A percentile compares a stretch with the other conserved stretches of the same genome.
Conservation (phyloP, 78 protist species). For the Planoprotostelium fungivorum region DNA sequence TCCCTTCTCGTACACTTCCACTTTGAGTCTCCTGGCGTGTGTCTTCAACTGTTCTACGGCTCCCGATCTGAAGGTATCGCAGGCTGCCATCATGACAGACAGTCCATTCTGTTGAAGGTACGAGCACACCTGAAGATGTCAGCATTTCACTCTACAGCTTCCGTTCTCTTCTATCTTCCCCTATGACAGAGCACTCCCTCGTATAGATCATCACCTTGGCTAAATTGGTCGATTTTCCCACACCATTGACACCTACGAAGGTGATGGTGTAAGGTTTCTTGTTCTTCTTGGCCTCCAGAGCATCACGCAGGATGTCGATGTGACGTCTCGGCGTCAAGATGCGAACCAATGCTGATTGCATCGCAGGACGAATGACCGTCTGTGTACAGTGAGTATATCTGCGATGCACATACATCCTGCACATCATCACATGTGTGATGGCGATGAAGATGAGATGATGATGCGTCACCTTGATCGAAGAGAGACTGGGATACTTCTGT, state of each 20-base stretch:
- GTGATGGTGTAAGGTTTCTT: conserved; percentile 74
- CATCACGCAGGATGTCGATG: conserved; percentile 78
- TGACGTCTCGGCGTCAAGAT: conserved; percentile 89
- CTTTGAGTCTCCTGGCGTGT: conserved; percentile 75
- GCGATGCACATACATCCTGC: no score
- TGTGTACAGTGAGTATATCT: neutral
- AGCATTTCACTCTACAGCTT: neutral
- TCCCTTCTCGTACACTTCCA: conserved; percentile 79
- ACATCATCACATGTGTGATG: no score
- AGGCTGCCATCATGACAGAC: conserved; percentile 94
- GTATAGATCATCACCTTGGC: conserved; percentile 71
- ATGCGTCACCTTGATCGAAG: conserved; percentile 12
- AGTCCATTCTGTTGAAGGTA: conserved; percentile 77
- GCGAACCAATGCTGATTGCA: conserved; percentile 76
- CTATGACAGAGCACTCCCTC: no score
- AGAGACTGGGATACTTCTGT: conserved; percentile 20
- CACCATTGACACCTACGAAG: conserved; percentile 92
- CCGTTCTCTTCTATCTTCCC: no score
- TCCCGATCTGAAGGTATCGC: conserved; percentile 99
- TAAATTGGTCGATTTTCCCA: conserved; percentile 93
- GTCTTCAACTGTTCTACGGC: conserved; percentile 96
- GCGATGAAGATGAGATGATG: neutral
- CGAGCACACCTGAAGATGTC: conserved; percentile 45
- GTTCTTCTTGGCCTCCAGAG: conserved; percentile 18
- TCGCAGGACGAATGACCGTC: conserved; percentile 36